These are phyloP conservation scores for Capsicum rhomboideum DNA, from an alignment of 257 asterid genomes.

Conservation along the genomic window DNA sequence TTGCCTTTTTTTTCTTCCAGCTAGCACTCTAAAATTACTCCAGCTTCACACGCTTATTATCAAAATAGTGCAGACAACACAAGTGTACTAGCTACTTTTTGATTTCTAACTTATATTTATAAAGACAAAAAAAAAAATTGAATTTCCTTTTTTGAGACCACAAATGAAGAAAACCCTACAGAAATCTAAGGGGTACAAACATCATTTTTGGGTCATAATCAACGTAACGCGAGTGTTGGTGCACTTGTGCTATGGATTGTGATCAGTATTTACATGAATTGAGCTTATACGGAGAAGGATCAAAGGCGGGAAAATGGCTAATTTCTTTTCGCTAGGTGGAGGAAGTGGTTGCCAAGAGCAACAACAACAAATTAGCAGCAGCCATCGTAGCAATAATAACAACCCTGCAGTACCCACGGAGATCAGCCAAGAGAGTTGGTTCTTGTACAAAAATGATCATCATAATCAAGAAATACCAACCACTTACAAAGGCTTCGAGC, in stretches of 20 bases:
- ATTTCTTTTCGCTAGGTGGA: constrained; percentile 8
- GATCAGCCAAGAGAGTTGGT: constrained; percentile 2
- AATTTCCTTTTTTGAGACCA: background rate
- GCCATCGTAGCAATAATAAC: background rate
- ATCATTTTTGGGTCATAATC: background rate
- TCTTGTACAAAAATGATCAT: constrained; percentile 4
- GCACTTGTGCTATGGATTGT: constrained; percentile 1
- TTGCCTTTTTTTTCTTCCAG: background rate
- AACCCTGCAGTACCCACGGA: background rate
- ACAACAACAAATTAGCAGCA: background rate
- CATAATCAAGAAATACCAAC: constrained; percentile 4
- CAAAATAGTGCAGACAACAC: background rate
- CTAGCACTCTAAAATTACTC: background rate
- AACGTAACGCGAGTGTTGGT: background rate
- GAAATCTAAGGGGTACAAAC: background rate
- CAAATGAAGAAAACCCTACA: background rate
- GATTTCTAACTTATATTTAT: background rate
- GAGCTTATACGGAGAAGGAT: background rate
- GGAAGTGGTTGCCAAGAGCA: background rate
- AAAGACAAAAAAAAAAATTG: background rate
- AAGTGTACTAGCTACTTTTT: background rate
- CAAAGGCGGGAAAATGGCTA: constrained; percentile 1
- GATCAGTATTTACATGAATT: background rate
- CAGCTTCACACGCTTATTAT: background rate
- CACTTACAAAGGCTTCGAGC: constrained; percentile 5